Base-by-base conservation (phyloP, 805 yeast genomes). In the Zygoascus bituminiphila region DNA sequence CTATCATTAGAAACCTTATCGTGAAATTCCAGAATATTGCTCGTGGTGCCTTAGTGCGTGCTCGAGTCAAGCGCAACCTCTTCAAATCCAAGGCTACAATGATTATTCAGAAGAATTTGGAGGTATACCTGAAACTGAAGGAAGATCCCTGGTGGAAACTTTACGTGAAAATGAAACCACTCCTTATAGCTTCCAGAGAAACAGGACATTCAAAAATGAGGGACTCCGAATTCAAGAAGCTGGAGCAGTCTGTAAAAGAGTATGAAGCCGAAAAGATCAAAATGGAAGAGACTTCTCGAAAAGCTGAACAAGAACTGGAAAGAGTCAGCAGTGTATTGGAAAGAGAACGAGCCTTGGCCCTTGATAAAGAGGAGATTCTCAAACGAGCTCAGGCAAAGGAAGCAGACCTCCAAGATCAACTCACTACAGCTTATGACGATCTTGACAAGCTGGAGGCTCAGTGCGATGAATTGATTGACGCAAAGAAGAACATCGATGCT, bases 111-210 rank as follows among this genome's bases (percentile, higher is more conserved):
- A 71, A 72, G 47, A 82, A 85, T 38, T 75, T 93, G 57, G 63
- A 67, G 29, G 64, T 72, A 0, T 78, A 81, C 50, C 72, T 74
- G 50, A 65, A 69, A 10, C 60, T 80, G 10, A 57, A 56, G 42
- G 62, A 70, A 9, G 81, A 80, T 60, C 84, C 84, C 17, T 93
- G 98, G 98, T 84, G 85, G 65, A 77, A 74, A 45, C 69, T 93
- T 41, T 79, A 81, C 51, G 70, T 79, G 19, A 76, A 77, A 47
- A 68, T 91, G 56, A 86, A 84, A 56, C 98, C 98, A 1, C 62
- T 88, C 38, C 66, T 88, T 12, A 78, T 71, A 51, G 85, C 81
- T 41, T 75, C 82, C 5, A 75, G 78, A 20, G 81, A 79, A 49
- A 75, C 79, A 4, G 66, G 76, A 37, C 82, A 79, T 58, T 71